phyloP scores from a whole-genome alignment of 2,329 filamentous ascomycete genomes.

The Chaetomiaceae sp. region DNA sequence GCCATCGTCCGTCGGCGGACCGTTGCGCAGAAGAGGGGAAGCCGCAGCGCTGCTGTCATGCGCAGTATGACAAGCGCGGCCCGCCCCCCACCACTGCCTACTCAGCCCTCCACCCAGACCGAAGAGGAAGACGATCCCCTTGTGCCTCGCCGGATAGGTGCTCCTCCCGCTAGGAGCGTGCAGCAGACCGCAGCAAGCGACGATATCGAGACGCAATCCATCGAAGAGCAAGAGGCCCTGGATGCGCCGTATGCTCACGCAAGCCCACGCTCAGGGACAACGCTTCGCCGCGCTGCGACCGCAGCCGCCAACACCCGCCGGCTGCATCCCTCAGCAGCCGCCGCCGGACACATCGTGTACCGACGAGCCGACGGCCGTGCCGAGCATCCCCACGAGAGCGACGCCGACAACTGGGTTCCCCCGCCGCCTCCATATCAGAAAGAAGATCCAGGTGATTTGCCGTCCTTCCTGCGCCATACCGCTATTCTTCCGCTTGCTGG shows the following conservation, averaged over 20 bases:
- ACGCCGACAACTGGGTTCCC: slow-evolving; percentile 84
- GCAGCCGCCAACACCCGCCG: slow-evolving; percentile 71
- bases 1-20: slow-evolving; percentile 73
- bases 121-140: slow-evolving; percentile 48
- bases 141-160: slow-evolving; percentile 46
- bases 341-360: slow-evolving; percentile 55
- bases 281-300: slow-evolving; percentile 67
- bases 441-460: slow-evolving; percentile 55
- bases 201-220: slow-evolving; percentile 42
- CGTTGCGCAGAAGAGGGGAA: slow-evolving; percentile 57
- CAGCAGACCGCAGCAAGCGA: slow-evolving; percentile 28
- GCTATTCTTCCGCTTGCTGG: slow-evolving; percentile 22
- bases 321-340: slow-evolving; percentile 55
- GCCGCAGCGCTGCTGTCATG: slow-evolving; percentile 44
- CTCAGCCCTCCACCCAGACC: slow-evolving; percentile 18
- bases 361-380: slow-evolving; percentile 64
- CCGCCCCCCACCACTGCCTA: slow-evolving; percentile 32
- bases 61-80: slow-evolving; percentile 45
- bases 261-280: slow-evolving; percentile 65
- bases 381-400: slow-evolving; percentile 78
- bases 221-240: slow-evolving; percentile 57
- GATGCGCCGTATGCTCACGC: slow-evolving; percentile 71
- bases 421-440: slow-evolving; percentile 76
- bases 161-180: slow-evolving; percentile 24
- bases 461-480: slow-evolving; percentile 50